Conservation (phyloP, 2,329 filamentous ascomycete genomes). For the Pseudonectria buxi region DNA sequence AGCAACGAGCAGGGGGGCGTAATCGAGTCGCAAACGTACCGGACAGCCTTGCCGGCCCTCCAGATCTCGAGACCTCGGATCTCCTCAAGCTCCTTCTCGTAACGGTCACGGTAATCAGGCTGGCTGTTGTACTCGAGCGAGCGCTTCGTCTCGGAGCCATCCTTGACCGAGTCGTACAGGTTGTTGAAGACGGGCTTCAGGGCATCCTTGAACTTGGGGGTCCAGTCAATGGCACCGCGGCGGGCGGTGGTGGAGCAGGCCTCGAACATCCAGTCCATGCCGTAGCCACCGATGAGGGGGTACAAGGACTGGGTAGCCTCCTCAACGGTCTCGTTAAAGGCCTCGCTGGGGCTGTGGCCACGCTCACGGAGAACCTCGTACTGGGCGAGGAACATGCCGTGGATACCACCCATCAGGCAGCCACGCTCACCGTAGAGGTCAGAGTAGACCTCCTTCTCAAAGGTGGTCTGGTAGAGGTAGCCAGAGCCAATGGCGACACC, state of each 20-base stretch:
- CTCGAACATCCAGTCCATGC: conserved; percentile 99
- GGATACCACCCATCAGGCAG: conserved; percentile 99
- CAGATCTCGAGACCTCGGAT: conserved; percentile 98
- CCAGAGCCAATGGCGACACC: conserved; percentile 95
- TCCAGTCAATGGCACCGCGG: conserved; percentile 98
- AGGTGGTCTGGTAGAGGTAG: conserved; percentile 99
- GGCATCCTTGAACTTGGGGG: conserved; percentile 91
- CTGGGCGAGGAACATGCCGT: conserved; percentile 99
- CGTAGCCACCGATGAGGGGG: conserved; percentile 92
- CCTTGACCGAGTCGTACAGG: conserved; percentile 87
- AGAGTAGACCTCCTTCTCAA: conserved; percentile 99
- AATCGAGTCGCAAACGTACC: conserved; percentile 55
- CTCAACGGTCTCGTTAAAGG: conserved; percentile 99
- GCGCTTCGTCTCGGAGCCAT: conserved; percentile 90
- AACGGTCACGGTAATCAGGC: conserved; percentile 92
- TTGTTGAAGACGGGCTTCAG: conserved; percentile 98
- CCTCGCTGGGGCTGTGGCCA: conserved; percentile 94
- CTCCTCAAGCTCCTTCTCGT: conserved; percentile 97
- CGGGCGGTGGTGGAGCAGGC: conserved; percentile 98
- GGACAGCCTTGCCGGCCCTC: conserved; percentile 95
- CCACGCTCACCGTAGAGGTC: conserved; percentile 99
- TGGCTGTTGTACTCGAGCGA: conserved; percentile 96
- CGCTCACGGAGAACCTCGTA: conserved; percentile 99
- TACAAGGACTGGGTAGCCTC: conserved; percentile 98
- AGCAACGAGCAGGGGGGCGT: background rate